phyloP scores from a whole-genome alignment of 2,329 filamentous ascomycete species.

The Sporothrix schenckii region DNA sequence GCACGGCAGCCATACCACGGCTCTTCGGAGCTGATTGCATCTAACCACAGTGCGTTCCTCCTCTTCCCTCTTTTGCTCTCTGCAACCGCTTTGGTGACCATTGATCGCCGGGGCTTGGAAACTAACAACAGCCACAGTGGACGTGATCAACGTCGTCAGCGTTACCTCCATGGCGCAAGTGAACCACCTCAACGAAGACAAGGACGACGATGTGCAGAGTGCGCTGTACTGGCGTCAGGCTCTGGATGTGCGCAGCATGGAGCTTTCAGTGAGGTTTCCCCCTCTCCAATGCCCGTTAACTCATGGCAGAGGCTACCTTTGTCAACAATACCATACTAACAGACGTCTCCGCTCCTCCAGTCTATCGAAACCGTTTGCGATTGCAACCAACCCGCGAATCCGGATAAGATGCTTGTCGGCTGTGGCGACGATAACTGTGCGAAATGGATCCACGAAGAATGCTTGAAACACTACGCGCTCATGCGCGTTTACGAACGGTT shows the following conservation, averaged over 20 bases:
- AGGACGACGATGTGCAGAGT: conserved; percentile 64
- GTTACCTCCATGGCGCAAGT: conserved; percentile 65
- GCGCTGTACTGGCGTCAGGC: conserved; percentile 68
- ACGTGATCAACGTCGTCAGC: conserved; percentile 72
- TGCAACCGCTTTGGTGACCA: background rate
- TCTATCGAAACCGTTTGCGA: conserved; percentile 60
- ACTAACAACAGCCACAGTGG: conserved; percentile 53
- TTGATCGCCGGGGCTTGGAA: background rate
- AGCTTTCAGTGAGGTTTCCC: conserved; percentile 57
- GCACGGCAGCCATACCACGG: conserved; percentile 70
- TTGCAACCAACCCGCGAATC: conserved; percentile 64
- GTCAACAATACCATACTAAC: background rate
- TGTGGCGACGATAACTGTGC: conserved; percentile 59
- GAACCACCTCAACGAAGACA: conserved; percentile 69
- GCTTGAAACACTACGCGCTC: conserved; percentile 60
- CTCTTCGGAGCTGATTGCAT: conserved; percentile 67
- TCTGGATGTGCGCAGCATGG: conserved; percentile 59
- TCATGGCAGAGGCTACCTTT: too few species aligned
- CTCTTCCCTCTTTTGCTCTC: background rate
- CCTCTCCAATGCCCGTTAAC: background rate
- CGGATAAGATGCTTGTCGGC: conserved; percentile 62
- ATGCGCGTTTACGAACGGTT: conserved; percentile 54
- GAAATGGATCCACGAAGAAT: conserved; percentile 66
- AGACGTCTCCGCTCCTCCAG: conserved; percentile 41
- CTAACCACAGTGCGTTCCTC: conserved; percentile 64